Base-by-base conservation (phyloP, 2,329 filamentous ascomycete genomes). In the Parastagonospora avenae region DNA sequence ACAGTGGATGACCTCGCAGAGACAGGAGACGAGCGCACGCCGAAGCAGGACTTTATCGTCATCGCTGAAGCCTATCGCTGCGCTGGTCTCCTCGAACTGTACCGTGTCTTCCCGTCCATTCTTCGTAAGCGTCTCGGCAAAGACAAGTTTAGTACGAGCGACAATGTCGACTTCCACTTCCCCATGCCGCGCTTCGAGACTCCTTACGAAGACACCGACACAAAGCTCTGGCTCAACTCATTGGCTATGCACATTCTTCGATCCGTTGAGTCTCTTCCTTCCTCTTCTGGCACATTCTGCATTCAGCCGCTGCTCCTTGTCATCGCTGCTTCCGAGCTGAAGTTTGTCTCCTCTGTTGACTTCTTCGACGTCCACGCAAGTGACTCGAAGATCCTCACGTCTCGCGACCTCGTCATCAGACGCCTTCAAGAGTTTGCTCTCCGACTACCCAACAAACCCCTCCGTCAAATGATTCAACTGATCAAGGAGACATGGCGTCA, bases 231-330 rank as follows among this genome's bases (percentile, higher is more conserved):
- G 77, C 74, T 83, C 35, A 80, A 79, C 32, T 75, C 77, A 27
- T 79, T 82, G 46, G 78, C 81, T 7, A 66, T 82, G 47, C 79
- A 79, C 54, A 81, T 78, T 31, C 73, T 83, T 38, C 73, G 76
- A 19, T 73, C 76, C 28, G 71, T 84, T 10, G 78, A 79, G 56
- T 74, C 76, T 2, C 73, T 84, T 8, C 79, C 81, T 0, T 67
- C 79, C 4, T 78, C 79, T 46, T 83, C 81, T 12, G 79, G 80
- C 40, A 82, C 81, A 1, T 75, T 79, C 54, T 81, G 79, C 48
- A 75, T 82, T 9, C 80, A 83, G 54, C 81, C 80, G 2, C 77
- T 83, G 45, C 62, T 83, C 15, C 73, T 84, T 4, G 77, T 83
- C 15, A 76, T 78, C 1, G 74, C 77, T 11, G 77, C 76, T 8